Evolutionary conservation across 2,329 filamentous ascomycete genomes (phyloP).

Genomic region (Monilinia aucupariae): DNA sequence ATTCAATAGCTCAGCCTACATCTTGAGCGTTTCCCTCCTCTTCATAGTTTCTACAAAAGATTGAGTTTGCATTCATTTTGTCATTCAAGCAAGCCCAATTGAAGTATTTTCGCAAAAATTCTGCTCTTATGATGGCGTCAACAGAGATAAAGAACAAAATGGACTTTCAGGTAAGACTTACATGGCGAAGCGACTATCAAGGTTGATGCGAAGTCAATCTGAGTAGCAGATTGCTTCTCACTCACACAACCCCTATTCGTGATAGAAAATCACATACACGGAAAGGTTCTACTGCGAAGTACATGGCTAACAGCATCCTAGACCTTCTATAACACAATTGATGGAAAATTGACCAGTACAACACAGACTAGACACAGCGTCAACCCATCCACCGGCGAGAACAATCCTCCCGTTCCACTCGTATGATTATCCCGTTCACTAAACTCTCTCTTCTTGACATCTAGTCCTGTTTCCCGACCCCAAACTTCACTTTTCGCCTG

Average conservation of each 20-base stretch:
- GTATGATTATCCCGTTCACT: too few species aligned
- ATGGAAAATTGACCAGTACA: conserved; percentile 7
- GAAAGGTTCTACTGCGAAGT: background rate
- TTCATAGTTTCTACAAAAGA: background rate
- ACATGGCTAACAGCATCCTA: background rate
- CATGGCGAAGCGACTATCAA: background rate
- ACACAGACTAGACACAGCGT: conserved; percentile 14
- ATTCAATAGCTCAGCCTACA: background rate
- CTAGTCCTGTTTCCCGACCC: too few species aligned
- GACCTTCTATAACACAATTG: conserved; percentile 12
- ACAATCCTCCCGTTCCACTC: conserved; percentile 36
- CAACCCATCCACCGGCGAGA: conserved; percentile 19
- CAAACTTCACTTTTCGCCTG: too few species aligned
- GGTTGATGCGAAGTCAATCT: background rate
- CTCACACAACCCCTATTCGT: background rate
- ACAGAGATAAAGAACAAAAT: background rate
- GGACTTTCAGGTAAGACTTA: background rate
- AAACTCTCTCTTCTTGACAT: too few species aligned
- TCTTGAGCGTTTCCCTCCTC: background rate
- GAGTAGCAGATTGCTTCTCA: background rate
- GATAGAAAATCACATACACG: background rate
- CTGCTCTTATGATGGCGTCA: background rate
- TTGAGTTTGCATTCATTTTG: background rate
- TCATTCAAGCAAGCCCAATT: background rate
- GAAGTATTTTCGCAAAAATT: too few species aligned